Base-by-base conservation (phyloP, 306 rosid species). In the Boehmeria nivea region DNA sequence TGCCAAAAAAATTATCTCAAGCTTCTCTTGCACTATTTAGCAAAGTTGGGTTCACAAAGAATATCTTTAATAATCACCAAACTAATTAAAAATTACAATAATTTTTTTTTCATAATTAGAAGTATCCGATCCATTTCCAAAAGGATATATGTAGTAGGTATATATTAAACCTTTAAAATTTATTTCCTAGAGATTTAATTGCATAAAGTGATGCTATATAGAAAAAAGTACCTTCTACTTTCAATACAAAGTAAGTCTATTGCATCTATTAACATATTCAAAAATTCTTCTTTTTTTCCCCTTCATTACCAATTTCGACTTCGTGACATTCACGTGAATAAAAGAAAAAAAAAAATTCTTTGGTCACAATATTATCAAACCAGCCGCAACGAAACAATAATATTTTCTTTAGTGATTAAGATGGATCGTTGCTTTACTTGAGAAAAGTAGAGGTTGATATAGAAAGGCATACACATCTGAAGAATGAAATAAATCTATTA, bases 361-460 rank as follows among this genome's bases (percentile, higher is more conserved):
- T 53, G 23, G 21, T 53, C 23, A 53, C 25, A 23, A n/a, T n/a
- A n/a, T 53, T 28, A 17, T 17, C 16, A 33, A 54, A 54, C 27
- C 43, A 33, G 24, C 12, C 26, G 59, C 25, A 54, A 54, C 21
- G 13, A 17, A 27, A 8, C 15, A 33, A 19, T 48, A 54, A 63
- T 51, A 38, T 34, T 10, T 19, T 19, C 9, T 52, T 67, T 52
- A 56, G 46, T 37, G 81, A 66, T 53, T 26, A n/a, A n/a, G n/a
- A n/a, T n/a, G n/a, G n/a, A n/a, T n/a, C n/a, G n/a, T n/a, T 50
- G 26, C 64, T 43, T 53, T 60, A 38, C 63, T 53, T 54, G 6
- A 57, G 34, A 73, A 73, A 77, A 64, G 59, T 69, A 64, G 70
- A 73, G 72, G 78, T 73, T 67, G 66, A 54, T 57, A 71, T 47